phyloP scores from a whole-genome alignment of 345 rosid genomes.

The Pugionium dolabratum region DNA sequence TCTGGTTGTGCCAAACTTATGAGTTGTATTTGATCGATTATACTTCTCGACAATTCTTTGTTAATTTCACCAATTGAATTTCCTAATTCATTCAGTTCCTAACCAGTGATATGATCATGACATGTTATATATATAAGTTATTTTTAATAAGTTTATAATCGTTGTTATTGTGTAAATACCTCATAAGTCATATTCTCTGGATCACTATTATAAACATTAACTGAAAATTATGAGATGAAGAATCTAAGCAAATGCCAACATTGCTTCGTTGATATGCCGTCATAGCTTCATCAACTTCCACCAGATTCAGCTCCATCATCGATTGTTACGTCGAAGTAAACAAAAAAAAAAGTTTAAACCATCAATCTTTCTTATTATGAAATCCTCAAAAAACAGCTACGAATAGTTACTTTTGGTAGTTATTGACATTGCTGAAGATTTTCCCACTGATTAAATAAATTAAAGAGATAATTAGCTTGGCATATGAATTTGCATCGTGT shows the following conservation, averaged over 20 bases:
- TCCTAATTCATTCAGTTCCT: constrained; percentile 35
- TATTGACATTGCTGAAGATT: no score
- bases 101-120: neutral
- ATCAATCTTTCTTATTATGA: neutral
- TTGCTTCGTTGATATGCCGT: no score
- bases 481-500: neutral
- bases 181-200: constrained; percentile 29
- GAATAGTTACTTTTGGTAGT: no score
- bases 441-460: neutral
- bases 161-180: constrained; percentile 2
- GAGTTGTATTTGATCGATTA: constrained; percentile 1
- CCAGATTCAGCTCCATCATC: no score
- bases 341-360: no score
- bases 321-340: no score
- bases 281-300: no score
- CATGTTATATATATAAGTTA: no score
- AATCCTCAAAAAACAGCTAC: no score
- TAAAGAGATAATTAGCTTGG: neutral
- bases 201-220: neutral
- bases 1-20: constrained; percentile 14
- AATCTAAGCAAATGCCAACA: no score
- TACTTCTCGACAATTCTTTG: constrained; percentile 3
- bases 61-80: constrained; percentile 10
- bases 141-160: no score
- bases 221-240: no score